Evolutionary conservation across 371 early-diverging fungal genomes (phyloP), one percentile per base, ranked within the genome.

Genomic region (Mucor velutinosus): DNA sequence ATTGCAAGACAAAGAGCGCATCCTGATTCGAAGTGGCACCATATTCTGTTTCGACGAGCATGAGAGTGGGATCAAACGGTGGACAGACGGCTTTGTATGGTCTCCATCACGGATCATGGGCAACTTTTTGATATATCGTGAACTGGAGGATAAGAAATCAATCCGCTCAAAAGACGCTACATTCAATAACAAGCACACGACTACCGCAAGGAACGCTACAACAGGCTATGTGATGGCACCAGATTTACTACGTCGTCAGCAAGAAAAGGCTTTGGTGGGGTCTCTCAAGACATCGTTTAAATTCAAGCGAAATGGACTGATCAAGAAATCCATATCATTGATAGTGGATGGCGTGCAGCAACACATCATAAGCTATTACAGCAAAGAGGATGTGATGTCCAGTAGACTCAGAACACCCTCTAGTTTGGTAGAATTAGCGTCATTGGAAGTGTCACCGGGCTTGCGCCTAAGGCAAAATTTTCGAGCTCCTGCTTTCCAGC

Each of bases 281-380:
- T 83, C 83, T 8, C 60, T 85, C n/a, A 87, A 78, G 53, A 83
- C 75, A 72, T 81, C 80, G 57, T 80, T 82, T 71, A 67, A 78
- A 66, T 84, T 91, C 62, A 93, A 92, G 69, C 88, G 89, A 58
- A 85, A 87, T 62, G 94, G 95, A 1, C 82, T 93, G 8, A 87
- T 92, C 63, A 94, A 93, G 70, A 90, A 92, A 73, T 87, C 94
- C n/a, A 84, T 93, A 75, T 93, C 93, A 27, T 81, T 93, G 56
- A 80, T 87, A 37, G 84, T 85, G 33, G 86, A 91, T 66, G 89
- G 90, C 61, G 84, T 86, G 57, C 84, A 85, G 58, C 89, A 92
- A 69, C 94, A 93, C 60, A 78, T 94, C 63, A 91, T 94, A 49
- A 91, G 90, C 65, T 94, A 94, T 69, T 93, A 93, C 70, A 81